Base-by-base conservation (phyloP, 257 asterid species). In the Solanum chmielewskii region DNA sequence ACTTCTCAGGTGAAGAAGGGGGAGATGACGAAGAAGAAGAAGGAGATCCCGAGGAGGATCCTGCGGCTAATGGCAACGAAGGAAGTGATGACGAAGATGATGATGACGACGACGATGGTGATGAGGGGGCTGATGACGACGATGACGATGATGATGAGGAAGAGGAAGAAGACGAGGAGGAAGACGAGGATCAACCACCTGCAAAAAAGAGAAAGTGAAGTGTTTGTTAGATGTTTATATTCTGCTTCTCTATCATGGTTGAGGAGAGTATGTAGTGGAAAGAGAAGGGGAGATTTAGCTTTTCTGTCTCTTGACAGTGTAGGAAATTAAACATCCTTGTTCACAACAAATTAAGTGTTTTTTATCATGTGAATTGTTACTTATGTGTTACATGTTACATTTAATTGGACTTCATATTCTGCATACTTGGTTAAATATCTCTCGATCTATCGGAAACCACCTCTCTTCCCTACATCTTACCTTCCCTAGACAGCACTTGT, bases 121-220 rank as follows among this genome's bases (percentile, higher is more conserved):
- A 86, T 0, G 95, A 85, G 0, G 94, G 62, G 0, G 96, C 42
- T 0, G 96, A 75, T 0, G 96, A 77, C 0, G 96, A 89, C 0
- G 98, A 88, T 0, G 97, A 90, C 0, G 95, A 88, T 0, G 98
- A 89, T 0, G 98, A 89, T 0, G 98, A 89, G 0, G 95, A 91
- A 0, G 97, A 91, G 0, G 95, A 92, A 0, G 98, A 94, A 0
- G 95, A 56, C n/a, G 64, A 93, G 1, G 98, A 95, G 4, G 98
- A 95, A 0, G 98, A 95, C 11, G 98, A 93, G 89, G 95, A 95
- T 29, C 93, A 94, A 89, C 98, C 98, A 85, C 98, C 98, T 6
- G 92, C 97, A 11, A 95, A 95, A 95, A 95, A 94, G 93, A 94
- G 96, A 87, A 95, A 95, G 92, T 94, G 90, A 95, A 86, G 16